Base-by-base conservation (phyloP, 1,284 basidiomycete species). In the Phellopilus nigrolimitatus region DNA sequence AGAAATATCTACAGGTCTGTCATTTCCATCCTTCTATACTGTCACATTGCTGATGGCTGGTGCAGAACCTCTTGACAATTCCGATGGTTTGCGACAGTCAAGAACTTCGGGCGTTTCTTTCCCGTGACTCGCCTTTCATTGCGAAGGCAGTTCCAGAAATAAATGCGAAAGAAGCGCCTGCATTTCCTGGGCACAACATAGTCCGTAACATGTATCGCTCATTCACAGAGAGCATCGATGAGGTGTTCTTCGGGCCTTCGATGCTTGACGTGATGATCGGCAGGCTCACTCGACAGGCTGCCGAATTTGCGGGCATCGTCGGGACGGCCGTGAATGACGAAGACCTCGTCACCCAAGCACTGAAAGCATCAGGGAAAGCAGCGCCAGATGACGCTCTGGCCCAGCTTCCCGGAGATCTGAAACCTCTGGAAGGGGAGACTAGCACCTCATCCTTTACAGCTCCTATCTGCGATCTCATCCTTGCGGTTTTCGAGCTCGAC, bases 251-350 rank as follows among this genome's bases (percentile, higher is more conserved):
- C 55, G 90, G 89, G 0, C 91, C 91, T 0, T 93, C 91, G 0
- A 95, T 97, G 91, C 71, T 97, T 38, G 94, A 97, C 63, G 82
- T 95, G 49, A 91, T 97, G 75, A 89, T 93, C 47, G 85, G 89
- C 60, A 80, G 91, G 3, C 79, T 97, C 8, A 90, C 85, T 3
- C 80, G 86, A 15, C 94, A 97, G 66, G 88, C 91, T 1, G 88
- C 88, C 6, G 92, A 95, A 61, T 84, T 93, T 54, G 86, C 85
- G 1, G 88, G 88, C 0, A 82, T 92, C 45, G 83, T 84, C 25
- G 88, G 86, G 3, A 82, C 82, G 1, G 84, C 81, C 0, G 70
- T 91, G n/a, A 80, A 84, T 52, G 90, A 91, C 59, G 88, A 93
- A 61, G 89, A 92, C 53, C 70, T 90, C 10, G 82, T 91, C 34